These are phyloP conservation scores for Phylloboletellus chloephorus DNA, from an alignment of 1,284 basidiomycete species.

Conservation along the genomic window DNA sequence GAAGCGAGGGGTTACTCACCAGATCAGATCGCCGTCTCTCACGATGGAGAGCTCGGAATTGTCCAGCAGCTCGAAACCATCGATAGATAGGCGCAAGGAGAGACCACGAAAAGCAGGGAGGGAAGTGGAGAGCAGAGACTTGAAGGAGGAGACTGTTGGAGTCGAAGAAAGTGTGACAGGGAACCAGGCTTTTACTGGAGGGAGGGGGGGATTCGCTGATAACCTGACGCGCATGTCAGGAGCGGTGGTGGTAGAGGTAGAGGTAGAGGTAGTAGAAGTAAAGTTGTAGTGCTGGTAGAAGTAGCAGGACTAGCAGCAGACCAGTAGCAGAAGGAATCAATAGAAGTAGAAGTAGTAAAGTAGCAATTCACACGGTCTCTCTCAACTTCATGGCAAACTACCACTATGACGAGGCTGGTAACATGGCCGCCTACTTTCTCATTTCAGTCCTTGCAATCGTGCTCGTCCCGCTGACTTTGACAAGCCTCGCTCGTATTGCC, in stretches of 20 bases:
- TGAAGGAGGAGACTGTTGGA: constrained; percentile 17
- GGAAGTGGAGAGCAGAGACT: constrained; percentile 17
- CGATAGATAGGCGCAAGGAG: constrained; percentile 32
- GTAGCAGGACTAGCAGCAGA: neutral
- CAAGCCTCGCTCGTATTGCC: constrained; percentile 38
- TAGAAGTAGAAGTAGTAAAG: neutral
- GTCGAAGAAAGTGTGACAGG: constrained; percentile 15
- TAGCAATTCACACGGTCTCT: neutral
- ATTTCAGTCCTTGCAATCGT: constrained; percentile 80
- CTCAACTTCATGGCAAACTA: constrained; percentile 60
- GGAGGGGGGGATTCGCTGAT: constrained; percentile 34
- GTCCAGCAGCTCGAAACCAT: constrained; percentile 44
- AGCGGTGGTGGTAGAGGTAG: neutral
- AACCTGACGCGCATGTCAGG: constrained; percentile 40
- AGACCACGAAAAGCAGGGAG: constrained; percentile 13
- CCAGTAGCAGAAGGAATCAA: no score
- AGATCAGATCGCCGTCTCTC: constrained; percentile 42
- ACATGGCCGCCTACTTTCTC: constrained; percentile 85
- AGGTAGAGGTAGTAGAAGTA: neutral
- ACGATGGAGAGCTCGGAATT: constrained; percentile 35
- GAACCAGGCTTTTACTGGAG: constrained; percentile 41
- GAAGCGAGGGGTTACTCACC: constrained; percentile 26
- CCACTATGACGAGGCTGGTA: constrained; percentile 84
- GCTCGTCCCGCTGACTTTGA: constrained; percentile 70
- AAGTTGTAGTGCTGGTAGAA: no score